Evolutionary conservation across 805 yeast species (phyloP).

Genomic region (Candida saitoana): DNA sequence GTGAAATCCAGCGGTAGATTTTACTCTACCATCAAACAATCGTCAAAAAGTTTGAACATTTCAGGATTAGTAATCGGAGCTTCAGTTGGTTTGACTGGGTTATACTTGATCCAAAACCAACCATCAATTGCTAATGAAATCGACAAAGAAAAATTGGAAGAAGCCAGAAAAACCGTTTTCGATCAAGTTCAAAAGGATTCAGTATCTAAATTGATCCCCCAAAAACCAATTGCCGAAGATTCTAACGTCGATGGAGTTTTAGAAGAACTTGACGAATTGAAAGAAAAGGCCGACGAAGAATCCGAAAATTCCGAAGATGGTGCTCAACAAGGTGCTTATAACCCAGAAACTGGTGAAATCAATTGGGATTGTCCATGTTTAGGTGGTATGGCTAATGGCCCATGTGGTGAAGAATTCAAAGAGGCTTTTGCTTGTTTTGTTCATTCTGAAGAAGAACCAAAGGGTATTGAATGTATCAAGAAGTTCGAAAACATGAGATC

Average conservation of each 20-base stretch:
- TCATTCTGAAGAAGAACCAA: constrained; percentile 90
- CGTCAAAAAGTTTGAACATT: not conserved
- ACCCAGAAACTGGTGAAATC: constrained; percentile 97
- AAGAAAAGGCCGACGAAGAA: constrained; percentile 6
- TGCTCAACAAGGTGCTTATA: constrained; percentile 65
- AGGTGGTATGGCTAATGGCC: constrained; percentile 99
- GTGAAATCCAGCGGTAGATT: not conserved
- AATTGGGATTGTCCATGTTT: constrained; percentile 99
- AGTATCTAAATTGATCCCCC: not conserved
- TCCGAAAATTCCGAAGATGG: constrained; percentile 17
- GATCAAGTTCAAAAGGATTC: constrained; percentile 3
- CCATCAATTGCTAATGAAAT: constrained; percentile 6
- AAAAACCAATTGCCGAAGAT: not conserved
- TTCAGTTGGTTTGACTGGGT: constrained; percentile 1
- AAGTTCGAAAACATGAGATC: constrained; percentile 89
- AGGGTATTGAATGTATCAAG: constrained; percentile 92
- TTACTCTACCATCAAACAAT: constrained; percentile 2
- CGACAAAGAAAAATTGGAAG: constrained; percentile 2
- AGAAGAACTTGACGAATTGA: constrained; percentile 1
- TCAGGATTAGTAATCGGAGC: constrained; percentile 4
- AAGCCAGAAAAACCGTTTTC: constrained; percentile 3
- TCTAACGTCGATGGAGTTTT: not conserved
- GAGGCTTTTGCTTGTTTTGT: constrained; percentile 94
- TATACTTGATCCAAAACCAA: not conserved
- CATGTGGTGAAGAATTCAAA: constrained; percentile 66